Evolutionary conservation across 2,329 filamentous ascomycete species (phyloP).

Genomic region (Calonectria honghensis): DNA sequence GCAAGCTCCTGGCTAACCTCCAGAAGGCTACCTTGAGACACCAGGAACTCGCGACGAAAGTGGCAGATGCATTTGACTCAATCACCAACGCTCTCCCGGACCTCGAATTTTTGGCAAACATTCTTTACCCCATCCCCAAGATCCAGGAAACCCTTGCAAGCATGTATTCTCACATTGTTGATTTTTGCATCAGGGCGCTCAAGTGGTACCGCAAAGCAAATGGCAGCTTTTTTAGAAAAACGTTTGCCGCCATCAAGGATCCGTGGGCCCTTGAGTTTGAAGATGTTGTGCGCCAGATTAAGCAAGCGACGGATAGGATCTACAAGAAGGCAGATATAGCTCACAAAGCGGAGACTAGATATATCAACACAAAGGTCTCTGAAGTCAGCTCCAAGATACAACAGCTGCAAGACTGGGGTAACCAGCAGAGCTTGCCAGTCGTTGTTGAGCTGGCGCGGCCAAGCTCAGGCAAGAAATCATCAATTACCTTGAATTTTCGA

Average conservation of each 20-base stretch:
- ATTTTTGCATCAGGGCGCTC: constrained; percentile 39
- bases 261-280: constrained; percentile 39
- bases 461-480: neutral
- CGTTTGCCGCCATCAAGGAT: constrained; percentile 30
- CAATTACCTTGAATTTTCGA: too few species aligned
- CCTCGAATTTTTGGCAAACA: constrained; percentile 37
- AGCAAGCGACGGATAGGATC: constrained; percentile 24
- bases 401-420: constrained; percentile 22
- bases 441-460: neutral
- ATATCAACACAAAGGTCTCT: constrained; percentile 23
- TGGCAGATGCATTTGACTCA: constrained; percentile 22
- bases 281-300: constrained; percentile 38
- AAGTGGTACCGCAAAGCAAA: constrained; percentile 33
- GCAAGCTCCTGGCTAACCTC: neutral
- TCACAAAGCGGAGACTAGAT: constrained; percentile 41
- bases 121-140: constrained; percentile 38
- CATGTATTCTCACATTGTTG: constrained; percentile 40
- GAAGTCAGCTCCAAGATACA: constrained; percentile 26
- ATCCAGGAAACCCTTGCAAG: constrained; percentile 37
- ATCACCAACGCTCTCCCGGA: constrained; percentile 35
- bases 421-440: neutral
- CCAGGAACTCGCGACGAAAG: constrained; percentile 34
- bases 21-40: constrained; percentile 36
- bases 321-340: constrained; percentile 36
- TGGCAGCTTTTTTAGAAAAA: constrained; percentile 25